Base-by-base conservation (phyloP, 805 yeast genomes). In the Wickerhamiella alocasiicola region DNA sequence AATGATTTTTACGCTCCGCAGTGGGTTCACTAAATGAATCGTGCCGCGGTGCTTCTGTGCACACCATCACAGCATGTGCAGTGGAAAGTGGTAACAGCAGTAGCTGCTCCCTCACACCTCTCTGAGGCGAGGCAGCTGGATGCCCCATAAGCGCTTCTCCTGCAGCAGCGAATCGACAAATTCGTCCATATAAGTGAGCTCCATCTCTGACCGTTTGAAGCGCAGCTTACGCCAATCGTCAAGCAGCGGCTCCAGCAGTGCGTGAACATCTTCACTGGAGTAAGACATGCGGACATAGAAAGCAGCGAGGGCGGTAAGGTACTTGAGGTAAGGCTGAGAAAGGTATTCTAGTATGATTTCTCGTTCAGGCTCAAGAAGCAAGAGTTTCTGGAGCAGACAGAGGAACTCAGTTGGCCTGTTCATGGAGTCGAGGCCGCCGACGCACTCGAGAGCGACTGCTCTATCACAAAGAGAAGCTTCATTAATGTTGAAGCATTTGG, bases 191-290 rank as follows among this genome's bases (percentile, higher is more conserved):
- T 74, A 69, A 4, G 64, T 60, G 40, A 74, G 57, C 25, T 55
- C 60, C 7, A 65, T 59, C 38, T 55, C 60, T 13, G 49, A 47
- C n/a, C 53, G 58, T 20, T 68, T 59, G n/a, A 63, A 49, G 44
- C 82, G 64, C 37, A 88, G 59, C 54, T 81, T 82, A 28, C 94
- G 67, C 54, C 71, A 76, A 59, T 88, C 95, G 6, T 62, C 59
- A 15, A 72, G 60, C 44, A 70, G 66, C 4, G 72, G 70, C 51
- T 74, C 84, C 25, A 84, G 62, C 7, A 63, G 47, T 24, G 45
- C 37, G 55, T 72, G 76, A 2, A 76, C 70, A 2, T 65, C 67
- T 17, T 53, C 61, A 1, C 73, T 60, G 6, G 65, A 55, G 50
- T 53, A 60, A 3, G 70, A 66, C 42, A 76, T 51, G 26, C 70